phyloP scores from a whole-genome alignment of 2,329 filamentous ascomycete genomes.

The Myriosclerotinia duriaeana region DNA sequence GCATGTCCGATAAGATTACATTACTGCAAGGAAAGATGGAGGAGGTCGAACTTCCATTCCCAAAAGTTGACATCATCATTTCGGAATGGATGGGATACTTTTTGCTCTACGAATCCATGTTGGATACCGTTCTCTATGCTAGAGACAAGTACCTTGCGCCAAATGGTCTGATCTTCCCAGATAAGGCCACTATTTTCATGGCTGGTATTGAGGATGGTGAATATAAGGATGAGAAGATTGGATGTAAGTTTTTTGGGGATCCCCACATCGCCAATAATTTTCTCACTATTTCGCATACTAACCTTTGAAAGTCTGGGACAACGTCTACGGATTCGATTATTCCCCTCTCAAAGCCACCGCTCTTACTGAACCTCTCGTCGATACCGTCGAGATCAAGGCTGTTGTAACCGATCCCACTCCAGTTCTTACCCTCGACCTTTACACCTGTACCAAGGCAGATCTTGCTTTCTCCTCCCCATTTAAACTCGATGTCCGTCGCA shows the following conservation, averaged over 20 bases:
- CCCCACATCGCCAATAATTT: not conserved
- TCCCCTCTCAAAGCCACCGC: constrained; percentile 89
- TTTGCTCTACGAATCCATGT: constrained; percentile 96
- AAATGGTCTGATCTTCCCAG: constrained; percentile 93
- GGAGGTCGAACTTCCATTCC: constrained; percentile 88
- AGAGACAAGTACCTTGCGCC: constrained; percentile 86
- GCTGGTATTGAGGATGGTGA: constrained; percentile 98
- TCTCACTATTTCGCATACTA: not conserved
- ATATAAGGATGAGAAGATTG: constrained; percentile 99
- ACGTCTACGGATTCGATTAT: constrained; percentile 98
- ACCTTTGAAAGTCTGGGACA: constrained; percentile 85
- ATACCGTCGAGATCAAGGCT: constrained; percentile 96
- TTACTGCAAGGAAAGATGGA: constrained; percentile 99
- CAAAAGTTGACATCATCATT: constrained; percentile 98
- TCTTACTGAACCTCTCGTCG: constrained; percentile 91
- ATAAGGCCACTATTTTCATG: constrained; percentile 97
- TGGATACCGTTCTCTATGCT: constrained; percentile 96
- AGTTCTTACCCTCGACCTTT: constrained; percentile 87
- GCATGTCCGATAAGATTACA: constrained; percentile 93
- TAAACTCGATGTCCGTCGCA: constrained; percentile 72
- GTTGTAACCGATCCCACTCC: constrained; percentile 87
- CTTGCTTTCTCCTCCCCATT: constrained; percentile 82
- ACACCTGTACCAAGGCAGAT: constrained; percentile 81
- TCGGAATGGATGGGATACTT: constrained; percentile 99
- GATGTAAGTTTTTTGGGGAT: constrained; percentile 65